Conservation (phyloP, 2,329 filamentous ascomycete species). For the Epichloe sp. region DNA sequence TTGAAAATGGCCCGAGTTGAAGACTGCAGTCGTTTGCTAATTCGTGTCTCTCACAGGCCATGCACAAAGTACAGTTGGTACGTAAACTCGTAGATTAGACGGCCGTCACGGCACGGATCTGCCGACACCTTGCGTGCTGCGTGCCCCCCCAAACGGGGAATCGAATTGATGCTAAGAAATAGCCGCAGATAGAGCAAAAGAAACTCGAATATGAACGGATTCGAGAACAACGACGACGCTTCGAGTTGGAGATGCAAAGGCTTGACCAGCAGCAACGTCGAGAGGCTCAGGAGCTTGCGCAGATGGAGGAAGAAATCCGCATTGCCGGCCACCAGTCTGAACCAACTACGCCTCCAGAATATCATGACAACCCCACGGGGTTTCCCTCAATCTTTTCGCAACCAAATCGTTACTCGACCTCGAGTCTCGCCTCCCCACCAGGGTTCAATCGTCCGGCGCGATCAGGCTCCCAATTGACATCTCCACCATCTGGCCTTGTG, state of each 20-base stretch:
- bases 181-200: conserved; percentile 74
- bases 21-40: not conserved
- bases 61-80: conserved; percentile 69
- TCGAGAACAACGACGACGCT: conserved; percentile 74
- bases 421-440: conserved; percentile 72
- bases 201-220: conserved; percentile 85
- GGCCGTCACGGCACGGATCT: not conserved
- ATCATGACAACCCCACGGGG: conserved; percentile 55
- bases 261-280: conserved; percentile 74
- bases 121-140: not conserved
- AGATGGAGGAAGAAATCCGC: conserved; percentile 62
- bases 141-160: not conserved
- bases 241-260: conserved; percentile 85
- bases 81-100: conserved; percentile 20
- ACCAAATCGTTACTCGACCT: conserved; percentile 78
- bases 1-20: not conserved
- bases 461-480: conserved; percentile 68
- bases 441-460: conserved; percentile 62
- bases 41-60: conserved; percentile 30
- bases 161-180: not conserved
- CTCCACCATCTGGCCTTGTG: conserved; percentile 54
- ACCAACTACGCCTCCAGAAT: conserved; percentile 91
- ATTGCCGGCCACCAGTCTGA: conserved; percentile 72
- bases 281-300: conserved; percentile 71
- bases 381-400: conserved; percentile 72